Percentiles rank a stretch among this genome's conserved stretches.
Evolutionary conservation across 2,329 filamentous ascomycete genomes (phyloP).

Genomic region (Cytospora mali): DNA sequence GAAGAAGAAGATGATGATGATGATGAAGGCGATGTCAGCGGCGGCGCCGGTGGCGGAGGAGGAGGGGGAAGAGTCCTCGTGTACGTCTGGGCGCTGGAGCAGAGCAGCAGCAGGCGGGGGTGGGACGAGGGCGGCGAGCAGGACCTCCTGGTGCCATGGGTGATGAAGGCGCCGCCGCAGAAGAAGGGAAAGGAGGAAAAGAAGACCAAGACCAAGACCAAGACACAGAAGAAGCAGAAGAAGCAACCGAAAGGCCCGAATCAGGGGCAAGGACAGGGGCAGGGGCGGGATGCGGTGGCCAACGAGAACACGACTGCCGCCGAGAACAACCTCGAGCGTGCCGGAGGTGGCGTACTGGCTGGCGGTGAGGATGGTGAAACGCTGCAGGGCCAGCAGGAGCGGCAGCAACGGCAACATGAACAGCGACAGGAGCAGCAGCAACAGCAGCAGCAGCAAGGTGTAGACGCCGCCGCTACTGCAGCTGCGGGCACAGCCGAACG

Average conservation of each 20-base stretch:
- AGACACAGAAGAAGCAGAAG: constrained; percentile 17
- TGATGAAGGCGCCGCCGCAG: constrained; percentile 57
- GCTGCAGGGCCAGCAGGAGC: constrained; percentile 13
- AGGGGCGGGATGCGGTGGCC: constrained; percentile 2
- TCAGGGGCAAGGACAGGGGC: constrained; percentile 11
- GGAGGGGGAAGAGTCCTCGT: constrained; percentile 55
- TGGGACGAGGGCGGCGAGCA: constrained; percentile 85
- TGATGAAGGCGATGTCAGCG: constrained; percentile 46
- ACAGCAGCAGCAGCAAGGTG: constrained; percentile 8
- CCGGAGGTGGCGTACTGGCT: constrained; percentile 6
- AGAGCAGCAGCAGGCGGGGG: constrained; percentile 80
- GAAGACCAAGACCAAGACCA: constrained; percentile 23
- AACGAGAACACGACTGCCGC: not conserved
- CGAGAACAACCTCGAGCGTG: not conserved
- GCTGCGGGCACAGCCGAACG: constrained; percentile 17
- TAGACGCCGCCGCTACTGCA: constrained; percentile 13
- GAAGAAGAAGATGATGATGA: too few relatives aligned
- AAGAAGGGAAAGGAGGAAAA: constrained; percentile 29
- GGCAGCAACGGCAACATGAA: constrained; percentile 1
- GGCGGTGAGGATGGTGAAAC: constrained; percentile 25
- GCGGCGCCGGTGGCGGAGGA: not conserved
- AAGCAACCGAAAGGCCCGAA: constrained; percentile 23
- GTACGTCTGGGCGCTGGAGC: constrained; percentile 96
- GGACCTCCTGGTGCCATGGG: constrained; percentile 96
- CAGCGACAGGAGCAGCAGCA: not conserved